Conservation (phyloP, 2,329 filamentous ascomycete species). For the Hypoxylon sp. region DNA sequence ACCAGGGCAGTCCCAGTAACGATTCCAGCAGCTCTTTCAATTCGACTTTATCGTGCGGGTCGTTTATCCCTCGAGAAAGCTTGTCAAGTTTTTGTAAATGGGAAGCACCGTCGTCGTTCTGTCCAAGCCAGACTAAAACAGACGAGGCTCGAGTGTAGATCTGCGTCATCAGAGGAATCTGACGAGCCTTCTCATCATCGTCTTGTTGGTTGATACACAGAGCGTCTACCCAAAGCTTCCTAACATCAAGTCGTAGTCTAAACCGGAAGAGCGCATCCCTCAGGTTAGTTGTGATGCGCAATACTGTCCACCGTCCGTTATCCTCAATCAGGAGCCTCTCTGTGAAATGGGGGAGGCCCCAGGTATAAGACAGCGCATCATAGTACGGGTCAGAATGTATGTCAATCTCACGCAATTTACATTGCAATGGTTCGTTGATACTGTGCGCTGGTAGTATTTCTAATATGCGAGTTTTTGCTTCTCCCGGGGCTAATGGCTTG, state of each 20-base stretch:
- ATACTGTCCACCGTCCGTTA: not conserved
- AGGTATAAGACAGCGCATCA: conserved; percentile 6
- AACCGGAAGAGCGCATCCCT: conserved; percentile 1
- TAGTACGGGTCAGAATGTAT: not conserved
- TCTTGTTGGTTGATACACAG: conserved; percentile 2
- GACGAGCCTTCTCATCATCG: not conserved
- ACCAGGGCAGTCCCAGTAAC: not conserved
- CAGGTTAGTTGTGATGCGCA: not conserved
- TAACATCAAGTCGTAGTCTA: not conserved
- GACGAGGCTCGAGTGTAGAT: not conserved
- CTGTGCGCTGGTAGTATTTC: not conserved
- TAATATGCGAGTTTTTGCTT: conserved; percentile 4
- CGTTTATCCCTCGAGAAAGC: not conserved
- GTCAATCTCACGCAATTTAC: conserved; percentile 1
- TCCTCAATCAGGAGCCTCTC: not conserved
- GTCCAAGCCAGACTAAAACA: conserved; percentile 3
- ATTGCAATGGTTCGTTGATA: not conserved
- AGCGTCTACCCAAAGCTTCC: conserved; percentile 1
- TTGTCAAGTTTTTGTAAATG: not conserved
- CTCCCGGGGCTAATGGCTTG: not conserved
- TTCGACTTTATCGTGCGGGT: not conserved
- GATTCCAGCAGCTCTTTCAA: not conserved
- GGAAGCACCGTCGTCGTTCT: not conserved
- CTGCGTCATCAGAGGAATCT: conserved; percentile 2
- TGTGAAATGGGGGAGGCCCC: not conserved